Percentiles rank a stretch among this genome's conserved stretches.
These are phyloP conservation scores for Amoebophrya sp. DNA, from an alignment of 169 alveolate genomes.

Conservation along the genomic window DNA sequence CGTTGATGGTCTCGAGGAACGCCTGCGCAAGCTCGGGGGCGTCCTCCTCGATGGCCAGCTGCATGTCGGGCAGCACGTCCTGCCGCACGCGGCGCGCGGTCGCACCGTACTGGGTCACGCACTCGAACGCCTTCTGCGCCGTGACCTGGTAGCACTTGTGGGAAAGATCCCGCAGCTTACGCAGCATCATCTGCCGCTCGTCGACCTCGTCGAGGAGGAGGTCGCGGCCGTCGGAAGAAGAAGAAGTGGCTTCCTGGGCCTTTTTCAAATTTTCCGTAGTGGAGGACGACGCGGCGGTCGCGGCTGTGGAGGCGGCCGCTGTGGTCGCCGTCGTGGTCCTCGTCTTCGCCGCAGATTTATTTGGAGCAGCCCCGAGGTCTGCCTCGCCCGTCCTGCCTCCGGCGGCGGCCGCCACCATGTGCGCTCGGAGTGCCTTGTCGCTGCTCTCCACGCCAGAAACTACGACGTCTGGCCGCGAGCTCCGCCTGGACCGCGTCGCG, in stretches of 20 bases:
- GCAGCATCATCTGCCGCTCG: background rate
- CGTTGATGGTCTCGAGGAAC: background rate
- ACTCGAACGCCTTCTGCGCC: background rate
- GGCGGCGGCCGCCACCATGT: too few species aligned
- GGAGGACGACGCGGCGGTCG: background rate
- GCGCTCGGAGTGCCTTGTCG: too few species aligned
- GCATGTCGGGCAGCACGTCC: background rate
- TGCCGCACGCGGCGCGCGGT: background rate
- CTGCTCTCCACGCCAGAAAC: too few species aligned
- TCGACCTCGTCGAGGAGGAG: background rate
- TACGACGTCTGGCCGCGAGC: too few species aligned
- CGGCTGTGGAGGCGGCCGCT: too few species aligned
- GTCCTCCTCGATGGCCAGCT: background rate
- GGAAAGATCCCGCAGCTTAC: background rate
- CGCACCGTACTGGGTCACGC: background rate
- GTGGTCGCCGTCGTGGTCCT: too few species aligned
- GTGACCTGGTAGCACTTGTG: background rate
- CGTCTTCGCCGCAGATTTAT: too few species aligned
- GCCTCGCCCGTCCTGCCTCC: too few species aligned
- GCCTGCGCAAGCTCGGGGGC: background rate
- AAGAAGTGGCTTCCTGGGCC: background rate
- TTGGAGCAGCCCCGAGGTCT: too few species aligned
- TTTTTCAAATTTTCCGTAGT: background rate
- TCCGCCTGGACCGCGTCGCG: too few species aligned
- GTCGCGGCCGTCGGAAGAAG: background rate